Evolutionary conservation across 208 protist genomes (phyloP).

Genomic region (Naegleria lovaniensis): DNA sequence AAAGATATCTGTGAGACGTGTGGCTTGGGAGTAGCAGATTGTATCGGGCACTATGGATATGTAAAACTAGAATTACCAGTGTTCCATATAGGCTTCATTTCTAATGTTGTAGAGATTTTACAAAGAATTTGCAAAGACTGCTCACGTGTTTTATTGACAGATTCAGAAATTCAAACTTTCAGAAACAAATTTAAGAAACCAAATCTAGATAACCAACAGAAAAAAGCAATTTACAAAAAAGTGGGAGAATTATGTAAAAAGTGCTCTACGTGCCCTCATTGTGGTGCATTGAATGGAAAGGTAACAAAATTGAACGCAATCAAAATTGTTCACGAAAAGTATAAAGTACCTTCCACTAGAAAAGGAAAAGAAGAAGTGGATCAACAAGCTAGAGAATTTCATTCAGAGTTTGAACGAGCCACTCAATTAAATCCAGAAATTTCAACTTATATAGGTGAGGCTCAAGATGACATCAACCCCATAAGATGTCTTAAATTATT

Average conservation of each 20-base stretch:
- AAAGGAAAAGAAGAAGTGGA: neutral
- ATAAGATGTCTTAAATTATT: slow-evolving; percentile 79
- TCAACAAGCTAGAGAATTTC: neutral
- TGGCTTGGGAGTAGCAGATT: slow-evolving; percentile 74
- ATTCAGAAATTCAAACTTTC: slow-evolving; percentile 43
- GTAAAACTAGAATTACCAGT: slow-evolving; percentile 95
- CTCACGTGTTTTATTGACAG: slow-evolving; percentile 74
- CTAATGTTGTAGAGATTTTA: slow-evolving; percentile 80
- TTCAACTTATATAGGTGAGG: slow-evolving; percentile 45
- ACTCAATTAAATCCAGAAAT: slow-evolving; percentile 51
- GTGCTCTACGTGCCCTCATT: slow-evolving; percentile 80
- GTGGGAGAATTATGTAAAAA: slow-evolving; percentile 54
- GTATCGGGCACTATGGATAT: slow-evolving; percentile 96
- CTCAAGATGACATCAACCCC: slow-evolving; percentile 87
- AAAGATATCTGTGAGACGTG: slow-evolving; percentile 80
- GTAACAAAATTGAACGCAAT: slow-evolving; percentile 58
- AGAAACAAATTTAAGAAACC: slow-evolving; percentile 44
- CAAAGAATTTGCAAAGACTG: slow-evolving; percentile 96
- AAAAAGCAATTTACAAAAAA: slow-evolving; percentile 45
- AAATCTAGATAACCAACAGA: slow-evolving; percentile 43
- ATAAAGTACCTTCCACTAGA: neutral
- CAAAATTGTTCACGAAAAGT: slow-evolving; percentile 43
- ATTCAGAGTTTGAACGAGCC: slow-evolving; percentile 38
- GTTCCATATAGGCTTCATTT: slow-evolving; percentile 96
- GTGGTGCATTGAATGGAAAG: slow-evolving; percentile 82